Evolutionary conservation across 495 filamentous ascomycete genomes (phyloP).

Genomic region (Neurospora pannonica): DNA sequence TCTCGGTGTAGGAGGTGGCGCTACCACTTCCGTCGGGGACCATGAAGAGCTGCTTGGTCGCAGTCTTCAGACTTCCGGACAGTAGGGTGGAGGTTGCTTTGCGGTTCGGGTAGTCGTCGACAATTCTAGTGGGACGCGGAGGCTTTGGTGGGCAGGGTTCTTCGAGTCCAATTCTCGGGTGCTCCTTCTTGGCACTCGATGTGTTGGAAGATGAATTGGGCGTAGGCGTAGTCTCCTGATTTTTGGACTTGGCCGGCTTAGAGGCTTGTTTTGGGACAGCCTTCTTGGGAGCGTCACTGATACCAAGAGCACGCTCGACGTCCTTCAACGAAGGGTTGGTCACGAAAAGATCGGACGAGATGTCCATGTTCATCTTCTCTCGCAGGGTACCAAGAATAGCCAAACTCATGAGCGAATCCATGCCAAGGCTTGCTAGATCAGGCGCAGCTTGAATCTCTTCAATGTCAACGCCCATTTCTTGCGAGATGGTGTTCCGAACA

Average conservation of each 20-base stretch:
- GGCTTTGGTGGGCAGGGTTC: constrained; percentile 24
- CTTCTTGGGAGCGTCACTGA: constrained; percentile 30
- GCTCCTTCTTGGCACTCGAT: constrained; percentile 1
- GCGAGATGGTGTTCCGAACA: constrained; percentile 51
- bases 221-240: constrained; percentile 15
- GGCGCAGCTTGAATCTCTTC: constrained; percentile 49
- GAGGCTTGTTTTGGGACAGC: constrained; percentile 9
- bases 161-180: constrained; percentile 24
- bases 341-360: constrained; percentile 40
- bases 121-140: constrained; percentile 38
- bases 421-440: constrained; percentile 44
- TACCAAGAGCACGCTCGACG: constrained; percentile 38
- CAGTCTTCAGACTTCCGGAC: constrained; percentile 51
- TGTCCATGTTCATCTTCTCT: constrained; percentile 45
- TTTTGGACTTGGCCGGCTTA: constrained; percentile 25
- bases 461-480: constrained; percentile 58
- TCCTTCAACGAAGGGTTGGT: constrained; percentile 37
- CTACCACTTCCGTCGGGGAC: constrained; percentile 72
- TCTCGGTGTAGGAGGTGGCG: constrained; percentile 50
- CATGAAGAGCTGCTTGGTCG: constrained; percentile 57
- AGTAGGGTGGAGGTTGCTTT: constrained; percentile 51
- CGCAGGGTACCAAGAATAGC: constrained; percentile 46
- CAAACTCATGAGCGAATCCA: constrained; percentile 53
- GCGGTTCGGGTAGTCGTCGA: constrained; percentile 61
- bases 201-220: background rate